phyloP scores from a whole-genome alignment of 2,329 filamentous ascomycete genomes.

The Botrytis deweyae region DNA sequence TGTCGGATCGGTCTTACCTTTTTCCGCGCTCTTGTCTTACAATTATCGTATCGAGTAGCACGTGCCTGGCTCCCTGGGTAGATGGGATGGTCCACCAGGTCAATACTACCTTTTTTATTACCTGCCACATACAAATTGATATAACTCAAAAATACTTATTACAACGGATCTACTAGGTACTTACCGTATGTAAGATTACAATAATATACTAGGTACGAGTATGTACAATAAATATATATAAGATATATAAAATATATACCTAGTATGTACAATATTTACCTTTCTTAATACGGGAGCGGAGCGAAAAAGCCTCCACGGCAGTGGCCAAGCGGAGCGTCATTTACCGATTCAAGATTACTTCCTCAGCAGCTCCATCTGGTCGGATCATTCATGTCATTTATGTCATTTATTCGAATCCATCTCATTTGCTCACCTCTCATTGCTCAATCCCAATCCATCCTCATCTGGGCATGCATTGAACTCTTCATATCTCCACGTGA shows the following conservation, averaged over 20 bases:
- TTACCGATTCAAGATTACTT: background rate
- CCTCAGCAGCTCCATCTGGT: background rate
- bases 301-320: background rate
- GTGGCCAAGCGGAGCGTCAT: background rate
- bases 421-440: background rate
- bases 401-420: background rate
- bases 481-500: slow-evolving; percentile 3
- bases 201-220: no score
- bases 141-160: no score
- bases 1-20: background rate
- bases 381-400: background rate
- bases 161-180: no score
- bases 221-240: no score
- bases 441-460: background rate
- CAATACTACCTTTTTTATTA: no score
- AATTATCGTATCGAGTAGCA: background rate
- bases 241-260: no score
- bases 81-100: no score
- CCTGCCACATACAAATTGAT: background rate
- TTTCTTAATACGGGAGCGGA: background rate
- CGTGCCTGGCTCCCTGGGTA: background rate
- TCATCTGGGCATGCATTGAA: background rate
- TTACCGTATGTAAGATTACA: no score
- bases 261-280: background rate
- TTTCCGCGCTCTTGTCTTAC: background rate